These are phyloP conservation scores for Annona squamosa DNA, from an alignment of 164 flowering plant species.

Conservation along the genomic window DNA sequence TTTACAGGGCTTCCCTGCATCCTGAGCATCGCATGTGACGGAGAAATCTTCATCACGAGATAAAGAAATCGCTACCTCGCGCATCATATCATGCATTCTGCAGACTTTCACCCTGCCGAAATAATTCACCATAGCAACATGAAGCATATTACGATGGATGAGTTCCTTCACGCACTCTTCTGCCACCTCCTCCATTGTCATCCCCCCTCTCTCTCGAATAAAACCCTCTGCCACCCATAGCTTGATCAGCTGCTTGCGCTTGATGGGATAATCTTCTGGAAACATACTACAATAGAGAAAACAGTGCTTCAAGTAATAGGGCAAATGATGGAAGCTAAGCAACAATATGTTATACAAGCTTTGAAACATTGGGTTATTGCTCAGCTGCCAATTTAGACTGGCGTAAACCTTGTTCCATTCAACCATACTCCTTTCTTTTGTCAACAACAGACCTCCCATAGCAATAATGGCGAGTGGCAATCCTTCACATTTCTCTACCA, in stretches of 20 bases:
- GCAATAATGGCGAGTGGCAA: constrained; percentile 21
- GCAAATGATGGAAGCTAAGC: constrained; percentile 13
- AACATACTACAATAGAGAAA: constrained; percentile 18
- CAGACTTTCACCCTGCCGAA: not conserved
- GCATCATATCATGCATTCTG: constrained; percentile 15
- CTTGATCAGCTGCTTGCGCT: constrained; percentile 10
- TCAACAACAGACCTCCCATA: constrained; percentile 13
- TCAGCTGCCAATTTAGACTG: constrained; percentile 15
- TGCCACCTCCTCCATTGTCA: constrained; percentile 8
- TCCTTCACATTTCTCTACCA: constrained; percentile 18
- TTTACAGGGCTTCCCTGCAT: not conserved
- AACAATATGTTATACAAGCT: not conserved
- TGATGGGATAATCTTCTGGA: constrained; percentile 15
- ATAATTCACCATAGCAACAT: not conserved
- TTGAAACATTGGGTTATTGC: constrained; percentile 2
- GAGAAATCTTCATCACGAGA: constrained; percentile 3
- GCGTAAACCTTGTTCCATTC: constrained; percentile 13
- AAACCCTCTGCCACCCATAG: constrained; percentile 25
- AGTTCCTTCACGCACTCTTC: constrained; percentile 10
- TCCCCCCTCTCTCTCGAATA: not conserved
- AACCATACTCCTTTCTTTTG: not conserved
- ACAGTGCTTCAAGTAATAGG: constrained; percentile 16
- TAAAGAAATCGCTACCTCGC: constrained; percentile 9
- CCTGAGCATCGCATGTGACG: not conserved
- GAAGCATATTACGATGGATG: constrained; percentile 8